phyloP scores from a whole-genome alignment of 768 basidiomycete genomes.

The Leccinum fibrillosum region DNA sequence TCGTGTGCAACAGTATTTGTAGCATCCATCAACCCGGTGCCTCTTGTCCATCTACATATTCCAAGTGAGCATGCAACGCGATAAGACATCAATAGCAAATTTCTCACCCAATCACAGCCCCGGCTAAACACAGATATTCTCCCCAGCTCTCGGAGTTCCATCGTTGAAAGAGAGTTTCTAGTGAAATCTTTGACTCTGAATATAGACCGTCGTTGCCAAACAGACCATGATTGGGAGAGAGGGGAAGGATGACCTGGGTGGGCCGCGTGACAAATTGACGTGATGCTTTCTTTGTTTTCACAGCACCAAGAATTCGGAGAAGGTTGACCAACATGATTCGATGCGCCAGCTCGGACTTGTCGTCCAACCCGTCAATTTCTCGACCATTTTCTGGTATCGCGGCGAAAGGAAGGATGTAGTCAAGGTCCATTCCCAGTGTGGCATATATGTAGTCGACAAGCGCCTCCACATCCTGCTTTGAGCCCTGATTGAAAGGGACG shows the following conservation, averaged over 20 bases:
- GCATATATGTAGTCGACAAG: slow-evolving; percentile 98
- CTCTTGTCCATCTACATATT: slow-evolving; percentile 83
- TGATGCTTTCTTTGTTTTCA: slow-evolving; percentile 97
- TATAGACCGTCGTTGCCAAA: slow-evolving; percentile 98
- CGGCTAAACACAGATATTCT: slow-evolving; percentile 95
- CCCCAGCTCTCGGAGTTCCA: slow-evolving; percentile 99
- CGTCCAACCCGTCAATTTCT: slow-evolving; percentile 96
- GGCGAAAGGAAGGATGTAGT: slow-evolving; percentile 98
- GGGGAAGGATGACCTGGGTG: slow-evolving; percentile 95
- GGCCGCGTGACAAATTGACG: slow-evolving; percentile 96
- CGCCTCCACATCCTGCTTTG: slow-evolving; percentile 97
- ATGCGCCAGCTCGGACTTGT: slow-evolving; percentile 96
- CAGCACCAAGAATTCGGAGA: slow-evolving; percentile 91
- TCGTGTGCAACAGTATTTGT: slow-evolving; percentile 94
- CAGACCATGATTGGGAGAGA: slow-evolving; percentile 97
- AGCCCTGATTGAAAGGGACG: slow-evolving; percentile 99
- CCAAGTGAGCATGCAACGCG: slow-evolving; percentile 6
- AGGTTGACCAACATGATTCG: slow-evolving; percentile 99
- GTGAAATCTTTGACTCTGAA: slow-evolving; percentile 96
- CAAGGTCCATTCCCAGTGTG: slow-evolving; percentile 92
- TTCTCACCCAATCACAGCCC: slow-evolving; percentile 93
- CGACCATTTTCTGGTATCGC: slow-evolving; percentile 98
- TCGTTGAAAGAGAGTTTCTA: slow-evolving; percentile 97
- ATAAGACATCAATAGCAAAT: slow-evolving; percentile 8
- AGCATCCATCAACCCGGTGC: slow-evolving; percentile 94